These are phyloP conservation scores for Lactarius pseudohatsudake DNA, from an alignment of 768 basidiomycete genomes.

Conservation along the genomic window DNA sequence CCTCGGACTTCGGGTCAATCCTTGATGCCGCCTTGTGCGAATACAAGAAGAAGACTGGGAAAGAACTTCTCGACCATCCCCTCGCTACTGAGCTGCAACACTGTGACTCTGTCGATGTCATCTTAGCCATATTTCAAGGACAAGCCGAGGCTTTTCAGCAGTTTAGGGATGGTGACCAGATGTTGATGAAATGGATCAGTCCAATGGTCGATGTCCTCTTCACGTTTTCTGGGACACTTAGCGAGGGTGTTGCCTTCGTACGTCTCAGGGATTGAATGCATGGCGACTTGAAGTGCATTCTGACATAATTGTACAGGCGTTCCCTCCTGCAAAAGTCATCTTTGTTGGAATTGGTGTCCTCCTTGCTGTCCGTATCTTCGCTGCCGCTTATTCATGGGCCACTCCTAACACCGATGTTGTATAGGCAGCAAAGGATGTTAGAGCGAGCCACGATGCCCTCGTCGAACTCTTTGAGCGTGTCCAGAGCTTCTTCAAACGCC, in stretches of 20 bases:
- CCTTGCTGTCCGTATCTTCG: background rate
- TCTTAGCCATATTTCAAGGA: background rate
- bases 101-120: background rate
- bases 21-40: background rate
- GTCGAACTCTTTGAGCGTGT: constrained; percentile 4
- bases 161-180: background rate
- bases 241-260: background rate
- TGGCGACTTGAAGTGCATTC: too few relatives aligned
- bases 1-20: background rate
- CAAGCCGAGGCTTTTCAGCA: background rate
- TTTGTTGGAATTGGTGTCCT: background rate
- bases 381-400: background rate
- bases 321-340: background rate
- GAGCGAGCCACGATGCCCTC: constrained; percentile 2
- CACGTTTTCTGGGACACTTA: background rate
- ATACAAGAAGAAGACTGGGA: background rate
- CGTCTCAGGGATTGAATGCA: background rate
- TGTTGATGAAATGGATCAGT: background rate
- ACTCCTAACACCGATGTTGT: background rate
- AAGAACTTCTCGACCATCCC: background rate
- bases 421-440: constrained; percentile 10
- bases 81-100: background rate
- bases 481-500: constrained; percentile 1
- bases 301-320: background rate
- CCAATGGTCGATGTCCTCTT: background rate